Evolutionary conservation across 352 stramenopile species (phyloP).

Genomic region (Phytophthora hibernalis): DNA sequence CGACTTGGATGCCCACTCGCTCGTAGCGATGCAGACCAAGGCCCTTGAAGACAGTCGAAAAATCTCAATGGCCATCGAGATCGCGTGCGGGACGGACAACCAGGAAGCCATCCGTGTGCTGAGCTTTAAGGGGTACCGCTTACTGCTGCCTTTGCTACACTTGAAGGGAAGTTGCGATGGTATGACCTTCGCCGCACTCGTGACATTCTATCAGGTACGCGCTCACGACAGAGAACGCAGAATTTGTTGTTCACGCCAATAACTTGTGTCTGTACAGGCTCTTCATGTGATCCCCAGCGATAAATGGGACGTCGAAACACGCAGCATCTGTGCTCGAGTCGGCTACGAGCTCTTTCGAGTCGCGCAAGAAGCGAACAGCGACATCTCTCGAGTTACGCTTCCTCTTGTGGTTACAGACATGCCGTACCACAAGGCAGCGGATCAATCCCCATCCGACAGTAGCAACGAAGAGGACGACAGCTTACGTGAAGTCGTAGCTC

Average conservation of each 20-base stretch:
- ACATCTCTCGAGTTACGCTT: constrained; percentile 28
- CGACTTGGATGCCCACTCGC: constrained; percentile 36
- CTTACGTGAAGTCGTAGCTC: constrained; percentile 34
- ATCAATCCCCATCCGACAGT: constrained; percentile 2
- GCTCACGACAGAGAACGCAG: background rate
- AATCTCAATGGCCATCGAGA: constrained; percentile 67
- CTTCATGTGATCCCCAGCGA: constrained; percentile 34
- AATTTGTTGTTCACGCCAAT: background rate
- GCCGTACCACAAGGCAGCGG: background rate
- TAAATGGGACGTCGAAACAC: constrained; percentile 59
- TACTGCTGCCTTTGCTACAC: constrained; percentile 74
- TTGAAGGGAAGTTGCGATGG: constrained; percentile 48
- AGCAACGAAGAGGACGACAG: constrained; percentile 22
- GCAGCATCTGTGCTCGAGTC: constrained; percentile 56
- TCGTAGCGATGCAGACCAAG: constrained; percentile 47
- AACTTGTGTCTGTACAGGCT: constrained; percentile 13
- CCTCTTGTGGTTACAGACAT: constrained; percentile 28
- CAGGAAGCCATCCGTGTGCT: constrained; percentile 55
- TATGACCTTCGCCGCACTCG: constrained; percentile 56
- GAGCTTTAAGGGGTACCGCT: constrained; percentile 73
- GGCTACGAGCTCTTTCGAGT: constrained; percentile 73
- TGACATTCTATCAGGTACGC: constrained; percentile 63
- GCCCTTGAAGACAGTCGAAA: constrained; percentile 55
- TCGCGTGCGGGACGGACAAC: constrained; percentile 61
- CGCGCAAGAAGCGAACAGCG: constrained; percentile 27